phyloP scores from a whole-genome alignment of 78 protist species.

The Planoprotostelium fungivorum region DNA sequence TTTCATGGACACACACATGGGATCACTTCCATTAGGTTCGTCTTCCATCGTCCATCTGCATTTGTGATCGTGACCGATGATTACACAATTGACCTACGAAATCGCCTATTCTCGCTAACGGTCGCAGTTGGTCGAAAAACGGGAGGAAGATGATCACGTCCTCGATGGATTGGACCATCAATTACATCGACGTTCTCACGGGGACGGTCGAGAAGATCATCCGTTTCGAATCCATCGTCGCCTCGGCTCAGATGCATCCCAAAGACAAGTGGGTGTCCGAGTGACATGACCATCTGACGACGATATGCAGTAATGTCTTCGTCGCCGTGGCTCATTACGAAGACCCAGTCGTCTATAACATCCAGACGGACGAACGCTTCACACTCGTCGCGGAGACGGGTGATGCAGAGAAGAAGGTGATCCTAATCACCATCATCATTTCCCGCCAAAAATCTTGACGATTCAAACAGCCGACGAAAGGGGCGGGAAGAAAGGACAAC shows the following conservation, averaged over 20 bases:
- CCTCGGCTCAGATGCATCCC: constrained; percentile 51
- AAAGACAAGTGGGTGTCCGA: constrained; percentile 21
- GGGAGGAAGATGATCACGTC: neutral
- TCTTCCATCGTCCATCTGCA: too few relatives aligned
- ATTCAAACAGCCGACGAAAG: neutral
- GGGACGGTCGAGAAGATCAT: constrained; percentile 1
- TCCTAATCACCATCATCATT: neutral
- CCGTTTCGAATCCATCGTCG: constrained; percentile 14
- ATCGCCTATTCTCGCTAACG: too few relatives aligned
- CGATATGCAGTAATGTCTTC: neutral
- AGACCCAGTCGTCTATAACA: neutral
- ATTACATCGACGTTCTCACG: constrained; percentile 9
- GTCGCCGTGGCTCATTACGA: neutral
- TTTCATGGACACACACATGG: too few relatives aligned
- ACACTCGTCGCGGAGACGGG: neutral
- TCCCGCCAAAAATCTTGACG: neutral
- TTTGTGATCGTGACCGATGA: too few relatives aligned
- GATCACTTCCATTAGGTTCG: too few relatives aligned
- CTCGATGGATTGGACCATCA: neutral
- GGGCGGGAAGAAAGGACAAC: neutral
- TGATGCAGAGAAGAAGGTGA: neutral
- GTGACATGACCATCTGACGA: neutral
- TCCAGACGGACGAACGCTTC: neutral
- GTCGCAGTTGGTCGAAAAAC: neutral
- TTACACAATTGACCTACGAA: too few relatives aligned